A percentile compares a stretch with the other conserved stretches of the same genome.
These are phyloP conservation scores for Hyaloscypha hepaticicola DNA, from an alignment of 495 filamentous ascomycete species.

Conservation along the genomic window DNA sequence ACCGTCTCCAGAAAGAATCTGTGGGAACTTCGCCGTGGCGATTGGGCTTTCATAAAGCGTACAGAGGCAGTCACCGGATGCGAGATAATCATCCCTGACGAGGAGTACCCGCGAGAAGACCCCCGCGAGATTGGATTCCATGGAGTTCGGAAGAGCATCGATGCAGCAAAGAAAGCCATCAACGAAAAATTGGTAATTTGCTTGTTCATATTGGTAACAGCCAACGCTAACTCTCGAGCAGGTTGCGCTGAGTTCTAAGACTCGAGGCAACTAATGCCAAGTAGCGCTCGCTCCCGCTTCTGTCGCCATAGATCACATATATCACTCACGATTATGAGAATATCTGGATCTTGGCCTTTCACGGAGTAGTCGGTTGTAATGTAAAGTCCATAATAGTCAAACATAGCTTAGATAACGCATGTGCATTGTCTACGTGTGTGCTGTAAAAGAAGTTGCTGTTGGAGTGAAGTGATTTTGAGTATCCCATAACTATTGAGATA, in stretches of 20 bases:
- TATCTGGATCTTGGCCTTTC: too few relatives aligned
- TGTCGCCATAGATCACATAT: too few relatives aligned
- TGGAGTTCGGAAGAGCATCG: neutral
- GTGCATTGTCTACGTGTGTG: too few relatives aligned
- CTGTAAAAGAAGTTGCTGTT: too few relatives aligned
- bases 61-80: neutral
- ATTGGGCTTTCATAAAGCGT: neutral
- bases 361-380: too few relatives aligned
- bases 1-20: neutral
- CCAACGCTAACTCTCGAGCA: neutral
- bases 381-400: too few relatives aligned
- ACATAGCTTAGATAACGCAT: too few relatives aligned
- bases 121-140: neutral
- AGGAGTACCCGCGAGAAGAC: neutral
- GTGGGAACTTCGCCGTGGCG: neutral
- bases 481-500: too few relatives aligned
- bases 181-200: neutral
- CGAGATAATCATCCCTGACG: neutral
- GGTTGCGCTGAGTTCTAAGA: neutral
- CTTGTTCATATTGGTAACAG: neutral
- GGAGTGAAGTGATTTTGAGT: too few relatives aligned
- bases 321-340: too few relatives aligned
- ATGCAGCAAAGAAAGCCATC: neutral
- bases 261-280: neutral
- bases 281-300: neutral